These are phyloP conservation scores for Candida loeiensis DNA, from an alignment of 805 yeast species.

Conservation along the genomic window DNA sequence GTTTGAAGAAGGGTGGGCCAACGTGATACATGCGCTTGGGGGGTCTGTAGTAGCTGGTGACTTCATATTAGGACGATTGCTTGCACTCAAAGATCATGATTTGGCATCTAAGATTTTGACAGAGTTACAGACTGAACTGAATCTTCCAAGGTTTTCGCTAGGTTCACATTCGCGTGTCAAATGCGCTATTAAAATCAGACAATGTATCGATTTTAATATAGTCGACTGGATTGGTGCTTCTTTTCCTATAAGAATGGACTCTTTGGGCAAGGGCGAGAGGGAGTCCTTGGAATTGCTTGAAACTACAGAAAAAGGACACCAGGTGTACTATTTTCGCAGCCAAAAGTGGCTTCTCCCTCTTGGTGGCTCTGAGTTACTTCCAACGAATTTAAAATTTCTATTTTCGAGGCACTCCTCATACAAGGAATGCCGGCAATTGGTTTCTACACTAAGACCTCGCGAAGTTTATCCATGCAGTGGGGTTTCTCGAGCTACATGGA, in stretches of 20 bases:
- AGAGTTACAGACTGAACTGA: neutral
- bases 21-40: conserved; percentile 23
- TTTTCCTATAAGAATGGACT: conserved; percentile 22
- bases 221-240: conserved; percentile 29
- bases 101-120: neutral
- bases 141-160: conserved; percentile 1
- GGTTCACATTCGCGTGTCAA: neutral
- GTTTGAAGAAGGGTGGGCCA: conserved; percentile 52
- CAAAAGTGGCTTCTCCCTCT: conserved; percentile 28
- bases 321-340: conserved; percentile 21
- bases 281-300: conserved; percentile 12
- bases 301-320: conserved; percentile 19
- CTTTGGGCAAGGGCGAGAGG: conserved; percentile 14
- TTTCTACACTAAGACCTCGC: conserved; percentile 32
- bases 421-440: conserved; percentile 33
- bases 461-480: conserved; percentile 46
- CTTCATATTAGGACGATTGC: neutral
- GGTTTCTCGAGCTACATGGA: conserved; percentile 28
- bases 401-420: conserved; percentile 50
- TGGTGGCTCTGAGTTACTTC: conserved; percentile 27
- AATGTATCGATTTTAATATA: conserved; percentile 36
- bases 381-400: conserved; percentile 33
- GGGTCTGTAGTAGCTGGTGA: conserved; percentile 12
- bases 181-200: conserved; percentile 27
- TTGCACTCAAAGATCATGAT: neutral